Conservation (phyloP, 768 basidiomycete species). For the Hygrophorus pudorinus region DNA sequence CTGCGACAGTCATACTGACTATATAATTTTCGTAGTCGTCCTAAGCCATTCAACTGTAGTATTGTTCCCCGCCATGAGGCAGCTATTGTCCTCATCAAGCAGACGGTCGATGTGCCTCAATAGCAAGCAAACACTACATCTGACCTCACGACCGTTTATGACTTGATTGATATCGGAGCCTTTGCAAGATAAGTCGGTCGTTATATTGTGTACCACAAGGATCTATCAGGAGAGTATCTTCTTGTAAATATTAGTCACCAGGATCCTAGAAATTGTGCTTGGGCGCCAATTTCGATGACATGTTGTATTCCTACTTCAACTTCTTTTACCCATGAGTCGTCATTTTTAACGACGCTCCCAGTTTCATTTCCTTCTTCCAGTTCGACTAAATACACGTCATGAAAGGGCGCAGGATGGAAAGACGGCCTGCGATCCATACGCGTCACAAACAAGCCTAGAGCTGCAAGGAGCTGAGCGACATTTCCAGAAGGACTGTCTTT, state of each 20-base stretch:
- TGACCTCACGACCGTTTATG: neutral
- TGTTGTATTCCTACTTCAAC: constrained; percentile 26
- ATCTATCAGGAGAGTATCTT: neutral
- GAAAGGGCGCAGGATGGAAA: constrained; percentile 33
- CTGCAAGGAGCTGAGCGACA: constrained; percentile 20
- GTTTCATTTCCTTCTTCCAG: constrained; percentile 21
- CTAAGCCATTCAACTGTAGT: constrained; percentile 29
- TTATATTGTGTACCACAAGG: neutral
- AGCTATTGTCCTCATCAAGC: constrained; percentile 21
- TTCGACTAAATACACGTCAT: constrained; percentile 59
- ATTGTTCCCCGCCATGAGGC: constrained; percentile 25
- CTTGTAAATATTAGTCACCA: constrained; percentile 29
- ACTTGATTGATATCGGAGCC: neutral
- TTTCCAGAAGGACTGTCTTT: constrained; percentile 8
- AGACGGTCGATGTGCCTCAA: constrained; percentile 11
- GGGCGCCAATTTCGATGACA: constrained; percentile 23
- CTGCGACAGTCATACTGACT: neutral
- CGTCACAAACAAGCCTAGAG: constrained; percentile 31
- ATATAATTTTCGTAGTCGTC: constrained; percentile 20
- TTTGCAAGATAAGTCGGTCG: neutral
- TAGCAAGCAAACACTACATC: neutral
- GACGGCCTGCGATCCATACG: constrained; percentile 63
- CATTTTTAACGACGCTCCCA: neutral
- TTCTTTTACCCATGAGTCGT: constrained; percentile 5
- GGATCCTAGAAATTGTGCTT: constrained; percentile 33